Base-by-base conservation (phyloP, 2,329 filamentous ascomycete species). In the Fusarium pseudonygamai region DNA sequence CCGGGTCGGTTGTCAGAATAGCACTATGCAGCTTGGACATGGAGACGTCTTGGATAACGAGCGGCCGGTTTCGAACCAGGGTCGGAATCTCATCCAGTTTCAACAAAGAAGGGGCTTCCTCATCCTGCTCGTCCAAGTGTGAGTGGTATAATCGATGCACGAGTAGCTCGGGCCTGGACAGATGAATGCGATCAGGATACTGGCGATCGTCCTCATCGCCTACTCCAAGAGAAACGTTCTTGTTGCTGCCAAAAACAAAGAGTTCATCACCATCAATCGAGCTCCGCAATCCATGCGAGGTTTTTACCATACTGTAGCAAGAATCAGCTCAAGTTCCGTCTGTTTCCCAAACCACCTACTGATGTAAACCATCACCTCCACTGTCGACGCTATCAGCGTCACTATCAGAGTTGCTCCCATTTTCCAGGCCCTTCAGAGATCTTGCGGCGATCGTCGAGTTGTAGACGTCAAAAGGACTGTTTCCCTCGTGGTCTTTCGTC, bases 161-260 rank as follows among this genome's bases (percentile, higher is more conserved):
- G 4, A 98, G 86, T 78, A 94, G 90, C 30, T 93, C 91, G 0
- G 96, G 94, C 22, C 96, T 90, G 62, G 90, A 89, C 39, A 98
- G 82, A 37, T 87, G 85, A 16, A 98, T 90, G 15, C 94, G 92
- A 80, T 98, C 96, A 0, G 96, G 96, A 77, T 93, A 97, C 73
- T 98, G 95, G 7, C 96, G 91, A 79, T 99, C 96, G 80, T 98
- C 95, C 78, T 97, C 93, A 79, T 99, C 95, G n/a, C 95, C 95
- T 68, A 98, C 92, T 3, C 96, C 96, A 28, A 99, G 88, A 0
- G 93, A 96, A 15, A 97, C 84, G 76, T 99, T 99, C 79, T 96
- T 97, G 83, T 98, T 99, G 82, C 95, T 98, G 56, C 96, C 96
- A 82, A 98, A 98, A 2, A 94, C 92, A 78, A 94, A 98, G 2